Base-by-base conservation (phyloP, 257 asterid genomes). In the Solanum ahanhuiri region DNA sequence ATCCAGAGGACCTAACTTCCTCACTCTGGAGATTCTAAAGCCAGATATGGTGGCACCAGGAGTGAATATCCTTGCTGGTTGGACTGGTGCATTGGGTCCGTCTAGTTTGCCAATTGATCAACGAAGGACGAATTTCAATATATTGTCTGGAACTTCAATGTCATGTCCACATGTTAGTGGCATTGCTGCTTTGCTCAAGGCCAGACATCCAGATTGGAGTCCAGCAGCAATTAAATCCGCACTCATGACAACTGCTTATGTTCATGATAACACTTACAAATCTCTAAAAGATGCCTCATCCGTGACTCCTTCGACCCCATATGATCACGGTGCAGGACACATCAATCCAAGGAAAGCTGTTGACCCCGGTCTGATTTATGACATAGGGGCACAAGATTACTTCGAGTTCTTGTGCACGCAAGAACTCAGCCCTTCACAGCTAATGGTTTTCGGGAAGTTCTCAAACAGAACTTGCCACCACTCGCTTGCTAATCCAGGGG, bases 81-180 rank as follows among this genome's bases (percentile, higher is more conserved):
- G 99, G 99, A 92, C 96, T 0, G 98, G 97, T 33, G 91, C 85
- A 14, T 48, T 92, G 7, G 98, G 98, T 0, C 98, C 99, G 7
- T 95, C 98, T 1, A 94, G 98, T 85, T 87, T 97, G 70, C 95
- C 98, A 0, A 86, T 95, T 0, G 98, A 97, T 63, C 91, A 18
- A n/a, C 91, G 99, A 1, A 76, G 96, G 81, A 95, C 98, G 0
- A 90, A 88, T 51, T 97, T 95, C 92, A 97, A 97, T 71, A 94
- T 95, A 9, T 86, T 96, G 33, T 97, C 99, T 0, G 98, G 99
- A 12, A 97, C 98, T 3, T 97, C 99, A 51, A 97, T 97, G 98
- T 95, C 99, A 0, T 97, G 98, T 86, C 99, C 99, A 0, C 99
- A 95, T 41, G 96, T 97, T 0, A 97, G 98, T 57, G 98, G 99